Percentiles rank a stretch among this genome's conserved stretches.
Conservation (phyloP, 306 rosid species). For the Abrus precatorius region DNA sequence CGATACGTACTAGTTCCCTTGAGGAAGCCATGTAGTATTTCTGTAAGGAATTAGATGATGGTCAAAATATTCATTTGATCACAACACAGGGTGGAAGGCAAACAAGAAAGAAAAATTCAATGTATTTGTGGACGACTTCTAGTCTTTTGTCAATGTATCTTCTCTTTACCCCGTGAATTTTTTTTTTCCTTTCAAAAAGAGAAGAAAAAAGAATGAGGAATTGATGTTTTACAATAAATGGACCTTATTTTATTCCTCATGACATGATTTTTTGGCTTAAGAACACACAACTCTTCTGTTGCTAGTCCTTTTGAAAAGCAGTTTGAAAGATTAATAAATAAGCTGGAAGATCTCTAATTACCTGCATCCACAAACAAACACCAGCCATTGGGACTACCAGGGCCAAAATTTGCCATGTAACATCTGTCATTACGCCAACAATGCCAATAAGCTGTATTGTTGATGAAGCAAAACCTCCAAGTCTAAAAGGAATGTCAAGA, state of each 20-base stretch:
- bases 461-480: constrained; percentile 94
- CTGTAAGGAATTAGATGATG: constrained; percentile 56
- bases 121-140: constrained; percentile 7
- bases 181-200: not conserved
- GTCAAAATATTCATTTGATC: constrained; percentile 38
- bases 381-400: constrained; percentile 89
- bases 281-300: not conserved
- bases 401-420: constrained; percentile 96
- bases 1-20: constrained; percentile 91
- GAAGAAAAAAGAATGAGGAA: not conserved
- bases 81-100: constrained; percentile 8
- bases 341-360: constrained; percentile 41
- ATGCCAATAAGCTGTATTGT: constrained; percentile 94
- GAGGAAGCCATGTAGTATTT: constrained; percentile 97
- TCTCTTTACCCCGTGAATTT: constrained; percentile 22
- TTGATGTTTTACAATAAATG: not conserved
- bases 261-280: constrained; percentile 9
- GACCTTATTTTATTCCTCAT: constrained; percentile 28
- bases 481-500: constrained; percentile 98
- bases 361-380: constrained; percentile 96
- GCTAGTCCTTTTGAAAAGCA: constrained; percentile 3
- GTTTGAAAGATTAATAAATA: constrained; percentile 17
- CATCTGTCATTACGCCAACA: constrained; percentile 87
- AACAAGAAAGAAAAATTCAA: constrained; percentile 28
- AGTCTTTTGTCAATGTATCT: constrained; percentile 16